Evolutionary conservation across 1,139 yeast species (phyloP).

Genomic region (Eremothecium sinecaudum): DNA sequence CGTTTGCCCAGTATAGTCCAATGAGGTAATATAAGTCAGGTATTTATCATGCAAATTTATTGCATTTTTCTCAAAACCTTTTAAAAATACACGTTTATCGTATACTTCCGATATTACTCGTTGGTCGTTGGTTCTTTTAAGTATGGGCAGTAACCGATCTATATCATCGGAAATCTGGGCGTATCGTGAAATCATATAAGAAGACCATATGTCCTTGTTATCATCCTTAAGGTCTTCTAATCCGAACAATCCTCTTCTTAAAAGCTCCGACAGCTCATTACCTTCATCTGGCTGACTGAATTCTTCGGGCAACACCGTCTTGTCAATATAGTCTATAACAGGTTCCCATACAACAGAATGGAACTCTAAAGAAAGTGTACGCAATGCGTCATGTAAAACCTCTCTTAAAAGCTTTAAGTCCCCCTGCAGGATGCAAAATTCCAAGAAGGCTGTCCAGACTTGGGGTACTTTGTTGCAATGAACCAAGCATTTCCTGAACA

Average conservation of each 20-base stretch:
- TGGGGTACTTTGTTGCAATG: constrained; percentile 39
- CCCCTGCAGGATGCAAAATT: constrained; percentile 35
- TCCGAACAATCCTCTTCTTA: not conserved
- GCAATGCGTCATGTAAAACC: constrained; percentile 46
- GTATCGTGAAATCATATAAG: constrained; percentile 27
- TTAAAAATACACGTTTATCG: constrained; percentile 28
- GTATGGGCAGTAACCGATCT: constrained; percentile 22
- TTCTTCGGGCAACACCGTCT: constrained; percentile 30
- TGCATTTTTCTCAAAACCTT: constrained; percentile 30
- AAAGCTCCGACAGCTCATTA: constrained; percentile 25
- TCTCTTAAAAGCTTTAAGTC: constrained; percentile 40
- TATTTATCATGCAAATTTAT: constrained; percentile 36
- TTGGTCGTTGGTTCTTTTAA: constrained; percentile 27
- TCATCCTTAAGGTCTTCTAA: constrained; percentile 1
- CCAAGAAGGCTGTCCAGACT: constrained; percentile 50
- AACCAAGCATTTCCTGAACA: constrained; percentile 43
- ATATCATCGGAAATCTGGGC: constrained; percentile 12
- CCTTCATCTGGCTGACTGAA: constrained; percentile 17
- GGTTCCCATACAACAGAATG: constrained; percentile 57
- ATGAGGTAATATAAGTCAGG: constrained; percentile 40
- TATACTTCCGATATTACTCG: constrained; percentile 20
- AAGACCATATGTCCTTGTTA: constrained; percentile 20
- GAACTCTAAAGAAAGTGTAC: constrained; percentile 40
- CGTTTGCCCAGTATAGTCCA: constrained; percentile 27
- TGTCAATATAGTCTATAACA: constrained; percentile 37